These are phyloP conservation scores for Ottelia alismoides DNA, from an alignment of 106 monocot species.

Conservation along the genomic window DNA sequence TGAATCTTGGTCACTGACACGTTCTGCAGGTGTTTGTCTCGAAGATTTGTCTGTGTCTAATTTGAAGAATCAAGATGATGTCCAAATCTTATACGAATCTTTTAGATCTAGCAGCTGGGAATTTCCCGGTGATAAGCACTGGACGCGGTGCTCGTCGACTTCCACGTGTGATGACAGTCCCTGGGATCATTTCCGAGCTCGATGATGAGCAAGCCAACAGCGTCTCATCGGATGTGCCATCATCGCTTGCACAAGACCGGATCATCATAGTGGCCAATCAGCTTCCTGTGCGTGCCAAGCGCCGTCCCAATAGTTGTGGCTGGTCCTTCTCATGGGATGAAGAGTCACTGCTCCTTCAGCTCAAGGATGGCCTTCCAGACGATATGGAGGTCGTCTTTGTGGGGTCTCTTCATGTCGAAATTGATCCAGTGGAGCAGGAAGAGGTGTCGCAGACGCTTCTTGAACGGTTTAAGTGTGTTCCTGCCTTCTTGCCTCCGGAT, in stretches of 20 bases:
- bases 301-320: slow-evolving; percentile 42
- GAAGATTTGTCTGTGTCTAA: too few relatives aligned
- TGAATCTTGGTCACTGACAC: too few relatives aligned
- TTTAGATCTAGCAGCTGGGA: slow-evolving; percentile 60
- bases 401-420: slow-evolving; percentile 31
- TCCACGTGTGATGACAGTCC: slow-evolving; percentile 63
- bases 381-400: slow-evolving; percentile 85
- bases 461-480: slow-evolving; percentile 57
- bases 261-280: slow-evolving; percentile 83
- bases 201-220: slow-evolving; percentile 64
- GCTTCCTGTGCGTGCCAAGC: slow-evolving; percentile 48
- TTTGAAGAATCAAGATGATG: slow-evolving; percentile 72
- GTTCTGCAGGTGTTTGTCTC: too few relatives aligned
- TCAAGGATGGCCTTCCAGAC: slow-evolving; percentile 80
- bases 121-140: slow-evolving; percentile 36
- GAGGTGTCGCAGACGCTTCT: slow-evolving; percentile 39
- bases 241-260: slow-evolving; percentile 62
- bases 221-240: slow-evolving; percentile 59
- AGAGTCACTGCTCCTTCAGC: slow-evolving; percentile 78
- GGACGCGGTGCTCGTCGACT: slow-evolving; percentile 19
- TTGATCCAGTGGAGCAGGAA: slow-evolving; percentile 39
- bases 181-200: slow-evolving; percentile 43
- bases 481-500: slow-evolving; percentile 41
- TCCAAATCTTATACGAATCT: slow-evolving; percentile 71
- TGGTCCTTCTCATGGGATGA: slow-evolving; percentile 89